Evolutionary conservation across 1,284 basidiomycete species (phyloP).

Genomic region (Sporisorium scitamineum): DNA sequence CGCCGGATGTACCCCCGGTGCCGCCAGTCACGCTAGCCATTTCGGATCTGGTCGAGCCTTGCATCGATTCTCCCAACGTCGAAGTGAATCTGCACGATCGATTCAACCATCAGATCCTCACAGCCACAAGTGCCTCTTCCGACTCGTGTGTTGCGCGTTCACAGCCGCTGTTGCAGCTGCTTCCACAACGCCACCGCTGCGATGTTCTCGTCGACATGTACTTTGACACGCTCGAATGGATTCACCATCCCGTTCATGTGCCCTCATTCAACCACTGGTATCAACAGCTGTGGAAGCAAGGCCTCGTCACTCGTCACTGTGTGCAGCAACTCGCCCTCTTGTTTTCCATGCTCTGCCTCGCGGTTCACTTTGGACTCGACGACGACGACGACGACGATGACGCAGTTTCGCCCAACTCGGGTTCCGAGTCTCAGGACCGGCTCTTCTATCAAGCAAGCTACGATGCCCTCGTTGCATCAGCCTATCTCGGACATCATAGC

Average conservation of each 20-base stretch:
- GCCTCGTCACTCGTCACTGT: background rate
- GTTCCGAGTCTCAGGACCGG: background rate
- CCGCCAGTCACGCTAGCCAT: slow-evolving; percentile 6
- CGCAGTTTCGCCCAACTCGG: background rate
- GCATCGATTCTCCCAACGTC: background rate
- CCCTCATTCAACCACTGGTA: slow-evolving; percentile 6
- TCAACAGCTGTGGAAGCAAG: background rate
- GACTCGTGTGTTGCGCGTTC: slow-evolving; percentile 1
- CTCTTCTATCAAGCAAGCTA: slow-evolving; percentile 9
- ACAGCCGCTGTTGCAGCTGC: background rate
- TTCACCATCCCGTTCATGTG: slow-evolving; percentile 1
- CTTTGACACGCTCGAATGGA: slow-evolving; percentile 5
- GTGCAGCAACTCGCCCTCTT: slow-evolving; percentile 3
- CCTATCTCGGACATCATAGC: slow-evolving; percentile 1
- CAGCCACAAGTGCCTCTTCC: background rate
- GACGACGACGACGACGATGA: background rate
- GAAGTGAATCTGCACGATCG: slow-evolving; percentile 1
- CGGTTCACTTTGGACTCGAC: slow-evolving; percentile 6
- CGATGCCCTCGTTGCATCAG: slow-evolving; percentile 3
- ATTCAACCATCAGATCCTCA: slow-evolving; percentile 9
- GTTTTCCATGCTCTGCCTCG: slow-evolving; percentile 5
- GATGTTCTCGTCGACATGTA: slow-evolving; percentile 5
- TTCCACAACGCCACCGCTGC: slow-evolving; percentile 1
- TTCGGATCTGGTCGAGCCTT: slow-evolving; percentile 1
- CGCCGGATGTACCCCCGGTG: background rate